These are phyloP conservation scores for Dactylis glomerata DNA, from an alignment of 176 grass and related monocot genomes.

Conservation along the genomic window DNA sequence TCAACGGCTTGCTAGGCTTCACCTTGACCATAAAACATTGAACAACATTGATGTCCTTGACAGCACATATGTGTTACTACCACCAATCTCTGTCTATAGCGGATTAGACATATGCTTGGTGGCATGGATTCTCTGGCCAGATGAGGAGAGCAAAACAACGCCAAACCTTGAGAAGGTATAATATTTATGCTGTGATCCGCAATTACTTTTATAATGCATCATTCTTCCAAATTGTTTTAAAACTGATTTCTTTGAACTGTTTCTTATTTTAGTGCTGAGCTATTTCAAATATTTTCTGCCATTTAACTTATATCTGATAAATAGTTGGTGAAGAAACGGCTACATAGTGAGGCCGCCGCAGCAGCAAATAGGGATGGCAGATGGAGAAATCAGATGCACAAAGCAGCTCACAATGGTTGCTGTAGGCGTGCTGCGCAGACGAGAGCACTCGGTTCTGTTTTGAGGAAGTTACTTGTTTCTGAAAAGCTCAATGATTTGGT, in stretches of 20 bases:
- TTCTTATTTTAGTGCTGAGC: slow-evolving; percentile 12
- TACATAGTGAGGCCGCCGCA: slow-evolving; percentile 60
- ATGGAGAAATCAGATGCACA: slow-evolving; percentile 96
- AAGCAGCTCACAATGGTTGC: slow-evolving; percentile 93
- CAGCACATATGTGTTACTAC: slow-evolving; percentile 64
- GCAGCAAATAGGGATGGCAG: slow-evolving; percentile 84
- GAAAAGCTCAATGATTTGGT: slow-evolving; percentile 67
- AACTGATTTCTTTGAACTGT: background rate
- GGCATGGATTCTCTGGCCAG: slow-evolving; percentile 90
- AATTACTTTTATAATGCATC: slow-evolving; percentile 11
- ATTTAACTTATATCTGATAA: slow-evolving; percentile 5
- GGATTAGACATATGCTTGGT: slow-evolving; percentile 74
- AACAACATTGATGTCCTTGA: slow-evolving; percentile 59
- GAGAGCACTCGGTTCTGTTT: slow-evolving; percentile 66
- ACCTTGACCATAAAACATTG: slow-evolving; percentile 53
- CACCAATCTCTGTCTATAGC: slow-evolving; percentile 58
- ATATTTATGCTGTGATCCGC: slow-evolving; percentile 1
- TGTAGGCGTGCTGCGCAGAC: slow-evolving; percentile 76
- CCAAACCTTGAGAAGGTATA: slow-evolving; percentile 91
- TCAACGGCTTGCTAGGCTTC: slow-evolving; percentile 59
- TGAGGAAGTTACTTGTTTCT: slow-evolving; percentile 69
- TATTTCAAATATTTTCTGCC: background rate
- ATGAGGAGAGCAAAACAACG: slow-evolving; percentile 80
- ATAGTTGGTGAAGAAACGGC: slow-evolving; percentile 79
- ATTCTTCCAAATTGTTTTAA: background rate